These are phyloP conservation scores for Claviceps purpurea DNA, from an alignment of 2,329 filamentous ascomycete species.

Conservation along the genomic window DNA sequence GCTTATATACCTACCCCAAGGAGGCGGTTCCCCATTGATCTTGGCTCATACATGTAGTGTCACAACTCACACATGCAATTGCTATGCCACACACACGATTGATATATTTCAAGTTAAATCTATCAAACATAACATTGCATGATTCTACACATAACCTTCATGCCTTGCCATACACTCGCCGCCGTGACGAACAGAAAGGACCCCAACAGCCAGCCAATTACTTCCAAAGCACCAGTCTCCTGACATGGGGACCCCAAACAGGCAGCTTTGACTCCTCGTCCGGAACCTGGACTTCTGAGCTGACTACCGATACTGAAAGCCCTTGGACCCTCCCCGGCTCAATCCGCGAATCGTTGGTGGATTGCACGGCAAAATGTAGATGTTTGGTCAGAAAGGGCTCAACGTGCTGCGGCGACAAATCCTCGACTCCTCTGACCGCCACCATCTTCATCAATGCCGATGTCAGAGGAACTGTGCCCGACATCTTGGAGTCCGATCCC, in stretches of 20 bases:
- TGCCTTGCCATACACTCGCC: no score
- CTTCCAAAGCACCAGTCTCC: slow-evolving; percentile 15
- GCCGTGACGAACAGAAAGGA: neutral
- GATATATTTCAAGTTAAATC: neutral
- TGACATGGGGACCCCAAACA: slow-evolving; percentile 13
- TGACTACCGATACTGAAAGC: slow-evolving; percentile 18
- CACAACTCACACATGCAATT: no score
- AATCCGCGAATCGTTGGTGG: slow-evolving; percentile 14
- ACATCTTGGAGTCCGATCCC: slow-evolving; percentile 22
- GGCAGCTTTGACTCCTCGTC: slow-evolving; percentile 15
- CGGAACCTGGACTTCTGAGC: slow-evolving; percentile 15
- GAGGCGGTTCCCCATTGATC: no score
- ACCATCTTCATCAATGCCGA: slow-evolving; percentile 32
- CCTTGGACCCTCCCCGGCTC: slow-evolving; percentile 15
- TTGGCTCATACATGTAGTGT: no score
- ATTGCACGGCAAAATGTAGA: slow-evolving; percentile 22
- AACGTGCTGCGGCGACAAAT: slow-evolving; percentile 23
- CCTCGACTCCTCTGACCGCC: slow-evolving; percentile 19
- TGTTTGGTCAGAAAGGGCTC: slow-evolving; percentile 27
- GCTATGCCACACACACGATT: no score
- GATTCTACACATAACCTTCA: neutral
- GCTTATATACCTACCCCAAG: no score
- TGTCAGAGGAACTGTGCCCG: slow-evolving; percentile 40
- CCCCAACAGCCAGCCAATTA: neutral
- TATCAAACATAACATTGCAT: neutral